Evolutionary conservation across 345 rosid species (phyloP).

Genomic region (Lagerstroemia speciosa): DNA sequence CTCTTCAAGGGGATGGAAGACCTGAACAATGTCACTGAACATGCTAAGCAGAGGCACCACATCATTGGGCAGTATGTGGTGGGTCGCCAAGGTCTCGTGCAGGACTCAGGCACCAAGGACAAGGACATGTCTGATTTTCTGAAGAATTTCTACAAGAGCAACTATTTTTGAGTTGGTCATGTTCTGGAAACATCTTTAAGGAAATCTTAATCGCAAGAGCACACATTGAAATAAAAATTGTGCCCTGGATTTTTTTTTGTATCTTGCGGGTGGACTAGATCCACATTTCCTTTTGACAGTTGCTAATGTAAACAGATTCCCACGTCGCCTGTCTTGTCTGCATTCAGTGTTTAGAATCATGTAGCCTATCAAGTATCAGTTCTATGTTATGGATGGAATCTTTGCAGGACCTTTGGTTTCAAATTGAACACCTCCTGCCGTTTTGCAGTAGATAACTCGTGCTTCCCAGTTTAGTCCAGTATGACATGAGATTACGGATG

Average conservation of each 20-base stretch:
- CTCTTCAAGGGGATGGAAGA: constrained; percentile 95
- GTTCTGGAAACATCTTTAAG: not conserved
- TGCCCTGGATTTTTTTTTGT: not conserved
- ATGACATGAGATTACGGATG: not conserved
- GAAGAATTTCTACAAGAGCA: constrained; percentile 77
- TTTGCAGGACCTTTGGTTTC: not conserved
- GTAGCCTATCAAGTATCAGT: not conserved
- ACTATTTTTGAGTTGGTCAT: constrained; percentile 50
- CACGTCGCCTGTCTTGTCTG: not conserved
- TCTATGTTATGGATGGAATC: not conserved
- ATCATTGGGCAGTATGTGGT: constrained; percentile 82
- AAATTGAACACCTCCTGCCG: not conserved
- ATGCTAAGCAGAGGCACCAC: constrained; percentile 99
- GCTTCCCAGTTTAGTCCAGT: not conserved
- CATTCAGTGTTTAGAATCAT: not conserved
- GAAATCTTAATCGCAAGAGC: constrained; percentile 6
- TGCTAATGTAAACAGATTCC: not conserved
- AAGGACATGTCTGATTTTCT: constrained; percentile 67
- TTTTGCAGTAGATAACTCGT: not conserved
- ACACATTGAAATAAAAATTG: constrained; percentile 21
- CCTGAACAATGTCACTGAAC: constrained; percentile 66
- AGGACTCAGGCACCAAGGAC: constrained; percentile 59
- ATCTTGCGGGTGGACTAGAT: not conserved
- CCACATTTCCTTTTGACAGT: not conserved
- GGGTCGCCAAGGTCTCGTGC: constrained; percentile 58